Percentiles rank a stretch among this genome's conserved stretches.
phyloP scores from a whole-genome alignment of 2,329 filamentous ascomycete species.

The Colletotrichum brevisporum region DNA sequence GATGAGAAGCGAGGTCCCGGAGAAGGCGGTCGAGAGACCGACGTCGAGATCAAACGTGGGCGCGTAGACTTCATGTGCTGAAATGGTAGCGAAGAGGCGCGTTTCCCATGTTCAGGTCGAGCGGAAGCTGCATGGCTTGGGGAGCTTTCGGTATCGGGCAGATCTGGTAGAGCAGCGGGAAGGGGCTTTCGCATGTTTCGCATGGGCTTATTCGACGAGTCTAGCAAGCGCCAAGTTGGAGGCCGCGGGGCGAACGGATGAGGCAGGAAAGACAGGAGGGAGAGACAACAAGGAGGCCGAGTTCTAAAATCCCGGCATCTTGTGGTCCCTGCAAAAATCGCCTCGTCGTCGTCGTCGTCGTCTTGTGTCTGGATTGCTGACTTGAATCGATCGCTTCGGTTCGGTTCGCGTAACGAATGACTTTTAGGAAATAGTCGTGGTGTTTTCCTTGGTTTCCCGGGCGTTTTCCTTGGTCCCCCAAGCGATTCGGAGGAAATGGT shows the following conservation, averaged over 20 bases:
- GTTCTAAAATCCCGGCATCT: constrained; percentile 40
- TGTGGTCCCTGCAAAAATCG: constrained; percentile 30
- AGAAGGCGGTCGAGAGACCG: constrained; percentile 26
- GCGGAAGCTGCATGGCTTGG: constrained; percentile 35
- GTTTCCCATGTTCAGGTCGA: constrained; percentile 36
- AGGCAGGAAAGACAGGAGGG: constrained; percentile 11
- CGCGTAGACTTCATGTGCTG: constrained; percentile 37
- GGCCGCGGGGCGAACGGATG: constrained; percentile 6
- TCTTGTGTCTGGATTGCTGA: not conserved
- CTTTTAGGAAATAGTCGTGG: too few species aligned
- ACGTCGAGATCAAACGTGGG: constrained; percentile 25
- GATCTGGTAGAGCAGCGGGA: constrained; percentile 24
- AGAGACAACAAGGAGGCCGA: constrained; percentile 23
- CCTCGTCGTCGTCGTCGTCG: constrained; percentile 9
- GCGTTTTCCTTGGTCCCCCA: too few species aligned
- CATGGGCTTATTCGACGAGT: constrained; percentile 7
- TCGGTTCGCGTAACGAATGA: too few species aligned
- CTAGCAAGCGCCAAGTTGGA: constrained; percentile 22
- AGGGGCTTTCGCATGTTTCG: constrained; percentile 40
- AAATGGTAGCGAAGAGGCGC: constrained; percentile 34
- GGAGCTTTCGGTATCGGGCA: constrained; percentile 20
- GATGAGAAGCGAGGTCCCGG: constrained; percentile 4
- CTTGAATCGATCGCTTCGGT: not conserved
- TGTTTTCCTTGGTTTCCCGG: too few species aligned
- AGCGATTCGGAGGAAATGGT: too few species aligned